Conservation (phyloP, 2,329 filamentous ascomycete species). For the Ceratocystis destructans region DNA sequence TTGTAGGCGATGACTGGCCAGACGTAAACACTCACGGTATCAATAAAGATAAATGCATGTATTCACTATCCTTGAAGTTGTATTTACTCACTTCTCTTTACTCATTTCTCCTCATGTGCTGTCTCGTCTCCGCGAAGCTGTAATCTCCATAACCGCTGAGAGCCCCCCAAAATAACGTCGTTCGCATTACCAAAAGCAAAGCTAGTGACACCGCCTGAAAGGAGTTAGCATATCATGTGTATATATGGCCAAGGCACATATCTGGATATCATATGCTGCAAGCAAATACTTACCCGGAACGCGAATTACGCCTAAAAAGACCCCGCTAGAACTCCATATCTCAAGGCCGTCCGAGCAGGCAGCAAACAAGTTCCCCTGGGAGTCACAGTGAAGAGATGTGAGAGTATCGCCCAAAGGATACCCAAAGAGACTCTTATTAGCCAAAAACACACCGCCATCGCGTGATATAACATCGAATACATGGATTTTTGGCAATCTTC, state of each 20-base stretch:
- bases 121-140: background rate
- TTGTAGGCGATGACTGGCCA: too few species aligned
- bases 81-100: background rate
- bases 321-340: constrained; percentile 34
- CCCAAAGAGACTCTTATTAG: constrained; percentile 37
- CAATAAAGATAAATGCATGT: too few species aligned
- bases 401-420: constrained; percentile 36
- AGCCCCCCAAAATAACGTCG: constrained; percentile 17
- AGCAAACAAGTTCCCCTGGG: constrained; percentile 35
- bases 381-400: constrained; percentile 35
- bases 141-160: constrained; percentile 16
- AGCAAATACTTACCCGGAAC: constrained; percentile 26
- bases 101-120: background rate
- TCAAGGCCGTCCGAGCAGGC: constrained; percentile 37
- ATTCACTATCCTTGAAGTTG: background rate
- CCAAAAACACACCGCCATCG: constrained; percentile 29
- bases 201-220: constrained; percentile 14
- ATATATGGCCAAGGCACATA: background rate
- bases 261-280: background rate
- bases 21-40: too few species aligned
- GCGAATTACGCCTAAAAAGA: constrained; percentile 33
- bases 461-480: constrained; percentile 26
- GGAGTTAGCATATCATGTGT: background rate
- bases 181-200: constrained; percentile 16
- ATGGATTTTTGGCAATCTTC: constrained; percentile 24